phyloP scores from a whole-genome alignment of 495 filamentous ascomycete genomes.

The Hyaloscypha variabilis region DNA sequence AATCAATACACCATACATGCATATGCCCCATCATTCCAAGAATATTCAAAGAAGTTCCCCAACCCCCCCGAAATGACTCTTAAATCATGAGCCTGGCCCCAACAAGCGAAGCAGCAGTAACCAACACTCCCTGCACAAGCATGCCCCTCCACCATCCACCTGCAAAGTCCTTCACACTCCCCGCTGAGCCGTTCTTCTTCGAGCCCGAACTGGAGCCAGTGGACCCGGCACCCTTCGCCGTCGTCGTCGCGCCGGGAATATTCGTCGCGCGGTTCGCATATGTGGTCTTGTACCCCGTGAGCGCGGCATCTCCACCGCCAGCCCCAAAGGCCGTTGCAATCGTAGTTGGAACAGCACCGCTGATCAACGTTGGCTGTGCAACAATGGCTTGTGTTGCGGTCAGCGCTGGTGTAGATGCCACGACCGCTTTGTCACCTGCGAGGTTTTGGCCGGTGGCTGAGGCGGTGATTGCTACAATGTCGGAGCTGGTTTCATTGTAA shows the following conservation, averaged over 20 bases:
- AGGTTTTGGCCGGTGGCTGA: not conserved
- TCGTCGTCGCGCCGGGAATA: not conserved
- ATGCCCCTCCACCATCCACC: not conserved
- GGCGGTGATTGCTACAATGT: slow-evolving; percentile 70
- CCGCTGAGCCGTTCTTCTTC: not conserved
- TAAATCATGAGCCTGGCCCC: not conserved
- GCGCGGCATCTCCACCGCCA: not conserved
- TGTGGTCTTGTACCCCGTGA: not conserved
- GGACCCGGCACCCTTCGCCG: not conserved
- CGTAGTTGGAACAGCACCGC: not conserved
- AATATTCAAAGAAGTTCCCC: not conserved
- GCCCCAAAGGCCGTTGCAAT: not conserved
- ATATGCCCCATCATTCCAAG: too few relatives aligned
- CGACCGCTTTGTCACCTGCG: slow-evolving; percentile 56
- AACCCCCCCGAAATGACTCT: not conserved
- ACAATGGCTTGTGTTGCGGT: not conserved
- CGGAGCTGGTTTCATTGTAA: slow-evolving; percentile 68
- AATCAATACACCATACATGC: too few relatives aligned
- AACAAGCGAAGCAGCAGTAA: not conserved
- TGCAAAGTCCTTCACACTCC: not conserved
- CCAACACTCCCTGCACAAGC: not conserved
- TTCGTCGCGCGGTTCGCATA: not conserved
- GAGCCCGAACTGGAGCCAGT: not conserved
- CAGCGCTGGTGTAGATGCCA: slow-evolving; percentile 49
- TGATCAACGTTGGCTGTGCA: not conserved